A percentile compares a stretch with the other conserved stretches of the same genome.
These are phyloP conservation scores for Tylopilus sp. DNA, from an alignment of 768 basidiomycete species.

Conservation along the genomic window DNA sequence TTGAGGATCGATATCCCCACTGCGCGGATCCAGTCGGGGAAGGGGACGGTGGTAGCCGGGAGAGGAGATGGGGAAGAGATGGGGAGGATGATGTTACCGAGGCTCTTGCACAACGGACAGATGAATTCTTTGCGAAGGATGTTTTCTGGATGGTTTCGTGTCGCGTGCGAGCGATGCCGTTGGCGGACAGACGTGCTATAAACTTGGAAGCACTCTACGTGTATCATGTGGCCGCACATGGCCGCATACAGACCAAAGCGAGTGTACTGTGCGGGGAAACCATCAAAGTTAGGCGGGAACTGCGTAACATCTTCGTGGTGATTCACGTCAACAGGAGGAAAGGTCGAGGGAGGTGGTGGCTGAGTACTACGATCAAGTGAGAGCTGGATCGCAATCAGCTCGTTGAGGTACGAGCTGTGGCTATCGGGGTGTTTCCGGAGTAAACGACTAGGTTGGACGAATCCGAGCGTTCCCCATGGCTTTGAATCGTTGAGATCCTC, in stretches of 20 bases:
- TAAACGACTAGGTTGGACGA: conserved; percentile 85
- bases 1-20: conserved; percentile 89
- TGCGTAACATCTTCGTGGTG: conserved; percentile 28
- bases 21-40: conserved; percentile 87
- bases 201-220: conserved; percentile 88
- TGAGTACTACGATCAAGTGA: conserved; percentile 59
- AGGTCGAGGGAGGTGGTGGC: conserved; percentile 32
- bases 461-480: conserved; percentile 81
- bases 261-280: conserved; percentile 65
- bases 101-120: conserved; percentile 94
- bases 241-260: conserved; percentile 86
- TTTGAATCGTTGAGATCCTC: conserved; percentile 75
- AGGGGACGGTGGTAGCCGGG: conserved; percentile 50
- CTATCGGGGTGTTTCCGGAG: conserved; percentile 75
- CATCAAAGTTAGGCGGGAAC: conserved; percentile 67
- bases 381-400: conserved; percentile 57
- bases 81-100: conserved; percentile 92
- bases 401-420: conserved; percentile 59
- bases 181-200: conserved; percentile 85
- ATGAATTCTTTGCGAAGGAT: conserved; percentile 94
- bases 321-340: conserved; percentile 26
- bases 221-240: conserved; percentile 97
- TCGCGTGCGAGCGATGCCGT: conserved; percentile 84
- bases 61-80: conserved; percentile 52
- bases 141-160: conserved; percentile 91